A percentile compares a stretch with the other conserved stretches of the same genome.
phyloP scores from a whole-genome alignment of 257 asterid genomes.

The Cordia subcordata region DNA sequence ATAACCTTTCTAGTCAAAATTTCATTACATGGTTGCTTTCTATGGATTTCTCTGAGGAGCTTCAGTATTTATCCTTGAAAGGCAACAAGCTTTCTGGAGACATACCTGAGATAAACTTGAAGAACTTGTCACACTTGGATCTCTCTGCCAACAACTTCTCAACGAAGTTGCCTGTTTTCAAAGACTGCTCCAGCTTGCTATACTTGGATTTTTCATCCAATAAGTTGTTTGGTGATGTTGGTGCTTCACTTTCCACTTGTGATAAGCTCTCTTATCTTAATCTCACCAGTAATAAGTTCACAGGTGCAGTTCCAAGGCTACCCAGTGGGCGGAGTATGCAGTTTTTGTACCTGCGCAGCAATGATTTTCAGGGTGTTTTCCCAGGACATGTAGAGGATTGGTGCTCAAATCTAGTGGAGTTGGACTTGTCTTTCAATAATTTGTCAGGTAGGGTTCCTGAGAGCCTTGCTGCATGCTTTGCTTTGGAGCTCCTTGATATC shows the following conservation, averaged over 20 bases:
- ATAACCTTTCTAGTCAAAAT: conserved; percentile 55
- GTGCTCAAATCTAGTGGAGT: conserved; percentile 58
- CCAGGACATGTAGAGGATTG: conserved; percentile 46
- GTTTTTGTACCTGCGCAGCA: conserved; percentile 55
- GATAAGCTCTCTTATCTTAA: conserved; percentile 55
- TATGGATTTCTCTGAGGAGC: conserved; percentile 32
- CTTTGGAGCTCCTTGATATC: conserved; percentile 52
- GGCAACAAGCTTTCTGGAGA: conserved; percentile 53
- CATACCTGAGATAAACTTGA: conserved; percentile 37
- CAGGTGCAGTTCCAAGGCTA: conserved; percentile 52
- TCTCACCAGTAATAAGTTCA: conserved; percentile 62
- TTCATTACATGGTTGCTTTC: conserved; percentile 56
- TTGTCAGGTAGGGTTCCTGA: conserved; percentile 64
- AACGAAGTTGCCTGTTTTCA: conserved; percentile 39
- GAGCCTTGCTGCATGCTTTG: conserved; percentile 54
- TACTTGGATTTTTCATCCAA: conserved; percentile 81
- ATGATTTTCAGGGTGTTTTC: conserved; percentile 48
- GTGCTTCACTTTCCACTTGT: conserved; percentile 49
- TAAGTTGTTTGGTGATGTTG: conserved; percentile 55
- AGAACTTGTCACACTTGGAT: conserved; percentile 55
- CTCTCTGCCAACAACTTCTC: conserved; percentile 74
- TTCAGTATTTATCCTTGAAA: conserved; percentile 51
- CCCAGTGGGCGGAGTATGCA: conserved; percentile 43
- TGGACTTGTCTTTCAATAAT: conserved; percentile 64
- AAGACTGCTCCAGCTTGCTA: conserved; percentile 49